Evolutionary conservation across 345 rosid genomes (phyloP), one percentile per base, ranked within the genome.

Genomic region (Salix dunnii): DNA sequence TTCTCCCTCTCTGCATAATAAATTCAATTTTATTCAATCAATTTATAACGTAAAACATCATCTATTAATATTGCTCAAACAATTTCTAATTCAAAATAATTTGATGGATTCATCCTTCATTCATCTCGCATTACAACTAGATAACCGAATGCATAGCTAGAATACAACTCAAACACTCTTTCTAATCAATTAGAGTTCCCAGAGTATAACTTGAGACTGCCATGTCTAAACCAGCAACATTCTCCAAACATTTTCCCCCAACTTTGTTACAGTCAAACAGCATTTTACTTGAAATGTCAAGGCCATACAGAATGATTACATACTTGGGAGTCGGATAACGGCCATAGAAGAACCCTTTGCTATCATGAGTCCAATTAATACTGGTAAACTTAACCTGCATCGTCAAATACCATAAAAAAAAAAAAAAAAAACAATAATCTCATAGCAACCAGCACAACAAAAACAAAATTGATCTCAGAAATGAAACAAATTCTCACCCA

Each of bases 321-420:
- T 87, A 93, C 98, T 77, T 85, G 67, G 97, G 97, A 74, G 89
- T 87, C 61, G 99, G 97, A 4, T 88, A 94, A 17, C 98, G 97
- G 84, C 95, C 73, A 74, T 96, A 96, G 91, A 96, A 96, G 78
- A 96, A 96, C 0, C 98, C 97, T 82, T 86, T 88, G 77, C 82
- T 75, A 73, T 93, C 98, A 75, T 89, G 95, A n/a, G 98, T 94
- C 99, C 98, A 96, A 75, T 85, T 85, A 74, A 94, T 91, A 25
- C 86, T 78, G 1, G 93, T 74, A 86, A 96, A 96, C 85, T 96
- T 96, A 51, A 85, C 89, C 97, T 92, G 91, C 46, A 65, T 63
- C 71, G 80, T 10, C 31, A 69, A n/a, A 40, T 33, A 3, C 20
- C 77, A 65, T 4, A 51, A n/a, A n/a, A n/a, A n/a, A n/a, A 76